Evolutionary conservation across 495 filamentous ascomycete genomes (phyloP), one percentile per base, ranked within the genome.

Genomic region (Aspergillus diversus): DNA sequence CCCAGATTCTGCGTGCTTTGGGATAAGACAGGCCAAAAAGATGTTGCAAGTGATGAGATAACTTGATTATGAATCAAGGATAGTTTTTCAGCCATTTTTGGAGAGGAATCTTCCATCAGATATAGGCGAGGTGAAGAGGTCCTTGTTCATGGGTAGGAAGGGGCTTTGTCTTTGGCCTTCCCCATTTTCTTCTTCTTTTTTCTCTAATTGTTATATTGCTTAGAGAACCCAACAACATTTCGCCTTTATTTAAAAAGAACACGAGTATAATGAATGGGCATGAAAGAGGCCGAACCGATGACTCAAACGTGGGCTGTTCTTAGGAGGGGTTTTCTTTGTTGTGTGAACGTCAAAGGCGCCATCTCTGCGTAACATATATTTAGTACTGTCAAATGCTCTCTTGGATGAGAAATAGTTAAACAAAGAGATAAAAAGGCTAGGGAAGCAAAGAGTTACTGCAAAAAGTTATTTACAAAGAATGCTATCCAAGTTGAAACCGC

Each of bases 381-480:
- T 27, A 7, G 16, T 8, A 9, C 27, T 50, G 27, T 50, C 15
- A 50, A 17, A 50, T 50, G 39, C 39, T 43, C n/a, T 11, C 39
- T 43, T 43, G 39, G 47, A 9, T 31, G 1, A 50, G 27, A 17
- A 21, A 31, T 7, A 50, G 47, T 8, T 27, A 11, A 31, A 50
- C n/a, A 50, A 50, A 50, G 47, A 50, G 16, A 50, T 21, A 17
- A 50, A n/a, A 31, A 27, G 11, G 11, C n/a, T 21, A 50, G 27
- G 47, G 27, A 9, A 50, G 16, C 39, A 43, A 50, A 31, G 2
- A 27, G 11, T 50, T 5, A 7, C 27, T 50, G 5, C 7, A 50
- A 9, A 50, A 50, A 31, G 13, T 50, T 50, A 5, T 50, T 49
- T 50, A 43, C 39, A 43, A 11, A 43, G 39, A 43, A 43, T 43